Conservation (phyloP, 2,329 filamentous ascomycete genomes). For the Parascedosporium putredinis region DNA sequence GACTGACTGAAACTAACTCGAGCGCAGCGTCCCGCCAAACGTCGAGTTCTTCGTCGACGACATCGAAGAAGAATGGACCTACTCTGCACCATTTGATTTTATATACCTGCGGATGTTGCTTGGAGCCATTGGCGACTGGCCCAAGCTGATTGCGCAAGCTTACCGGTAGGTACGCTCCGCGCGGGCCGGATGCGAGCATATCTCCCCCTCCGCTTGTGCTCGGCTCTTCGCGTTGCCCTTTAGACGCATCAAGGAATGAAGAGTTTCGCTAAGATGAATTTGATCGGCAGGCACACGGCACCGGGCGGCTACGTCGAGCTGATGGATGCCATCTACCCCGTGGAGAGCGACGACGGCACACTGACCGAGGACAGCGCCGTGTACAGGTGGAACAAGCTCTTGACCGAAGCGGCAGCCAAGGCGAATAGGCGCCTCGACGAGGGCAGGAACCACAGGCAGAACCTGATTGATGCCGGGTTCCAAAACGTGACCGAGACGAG, state of each 20-base stretch:
- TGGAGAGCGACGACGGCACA: conserved; percentile 22
- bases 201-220: too few species aligned
- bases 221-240: too few species aligned
- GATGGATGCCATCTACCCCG: conserved; percentile 19
- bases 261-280: too few species aligned
- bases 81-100: conserved; percentile 27
- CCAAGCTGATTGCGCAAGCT: conserved; percentile 24
- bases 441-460: too few species aligned
- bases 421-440: too few species aligned
- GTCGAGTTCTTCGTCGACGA: conserved; percentile 36
- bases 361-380: conserved; percentile 18
- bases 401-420: conserved; percentile 23
- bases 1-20: background rate
- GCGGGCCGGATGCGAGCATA: too few species aligned
- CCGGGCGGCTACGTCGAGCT: conserved; percentile 24
- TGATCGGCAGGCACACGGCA: too few species aligned
- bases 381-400: conserved; percentile 17
- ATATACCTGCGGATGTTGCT: conserved; percentile 25
- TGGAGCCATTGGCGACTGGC: conserved; percentile 19
- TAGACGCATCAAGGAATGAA: too few species aligned
- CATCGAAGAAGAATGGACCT: conserved; percentile 29
- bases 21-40: conserved; percentile 35
- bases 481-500: conserved; percentile 36
- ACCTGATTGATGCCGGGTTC: conserved; percentile 43
- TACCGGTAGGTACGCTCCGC: conserved; percentile 22